Percentiles rank a stretch among this genome's conserved stretches.
Evolutionary conservation across 805 yeast species (phyloP).

Genomic region (Starmerella stigmatis): DNA sequence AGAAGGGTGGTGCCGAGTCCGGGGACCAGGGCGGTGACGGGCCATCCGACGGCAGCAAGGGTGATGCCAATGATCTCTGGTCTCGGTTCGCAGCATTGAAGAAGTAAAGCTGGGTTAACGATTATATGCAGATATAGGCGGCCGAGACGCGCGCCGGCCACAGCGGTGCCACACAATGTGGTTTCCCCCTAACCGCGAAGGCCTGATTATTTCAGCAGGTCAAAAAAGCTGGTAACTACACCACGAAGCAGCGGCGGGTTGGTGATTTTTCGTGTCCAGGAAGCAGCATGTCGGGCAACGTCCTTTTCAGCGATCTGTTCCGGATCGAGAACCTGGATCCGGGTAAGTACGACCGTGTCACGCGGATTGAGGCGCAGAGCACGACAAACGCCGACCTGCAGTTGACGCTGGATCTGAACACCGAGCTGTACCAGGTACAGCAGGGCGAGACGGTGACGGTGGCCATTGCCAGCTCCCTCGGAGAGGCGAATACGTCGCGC

Average conservation of each 20-base stretch:
- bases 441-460: constrained; percentile 70
- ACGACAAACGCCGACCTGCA: constrained; percentile 71
- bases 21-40: background rate
- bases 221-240: too few species aligned
- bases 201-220: background rate
- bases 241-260: too few species aligned
- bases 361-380: constrained; percentile 79
- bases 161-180: background rate
- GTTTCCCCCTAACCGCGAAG: background rate
- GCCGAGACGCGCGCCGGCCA: too few species aligned
- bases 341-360: constrained; percentile 84
- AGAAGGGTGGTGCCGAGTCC: background rate
- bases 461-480: constrained; percentile 71
- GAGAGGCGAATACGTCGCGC: constrained; percentile 40
- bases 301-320: constrained; percentile 84
- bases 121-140: too few species aligned
- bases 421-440: constrained; percentile 80
- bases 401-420: constrained; percentile 78
- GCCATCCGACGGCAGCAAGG: background rate
- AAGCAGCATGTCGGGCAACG: constrained; percentile 36
- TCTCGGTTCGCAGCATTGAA: constrained; percentile 25
- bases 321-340: constrained; percentile 72
- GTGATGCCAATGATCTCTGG: constrained; percentile 22
- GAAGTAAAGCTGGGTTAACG: background rate
- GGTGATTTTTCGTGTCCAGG: background rate